Evolutionary conservation across 805 yeast species (phyloP), one percentile per base, ranked within the genome.

Genomic region (Yarrowia hollandica): DNA sequence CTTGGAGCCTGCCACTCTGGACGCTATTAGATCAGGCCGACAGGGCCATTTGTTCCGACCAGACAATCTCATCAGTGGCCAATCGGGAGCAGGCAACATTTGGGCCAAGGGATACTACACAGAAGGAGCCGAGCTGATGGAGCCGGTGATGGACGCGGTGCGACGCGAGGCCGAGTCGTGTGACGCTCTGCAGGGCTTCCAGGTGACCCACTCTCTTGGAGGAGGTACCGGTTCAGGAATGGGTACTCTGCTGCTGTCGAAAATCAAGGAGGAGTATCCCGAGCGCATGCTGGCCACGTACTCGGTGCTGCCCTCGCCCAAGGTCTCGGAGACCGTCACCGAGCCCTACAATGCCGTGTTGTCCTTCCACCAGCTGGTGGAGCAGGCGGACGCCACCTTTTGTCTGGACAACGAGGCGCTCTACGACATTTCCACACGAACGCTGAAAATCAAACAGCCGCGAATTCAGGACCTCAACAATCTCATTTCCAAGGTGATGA

Each of bases 61-160:
- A 28, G 97, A 90, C 71, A 90, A 91, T 75, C 82, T 84, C 68
- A 87, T 90, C 64, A 85, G 84, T 67, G 97, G 97, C 50, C 94
- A 89, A 74, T 84, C 92, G 41, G 89, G 96, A 23, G 97, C 97
- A 2, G 97, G 97, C 66, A 90, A 90, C 72, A 95, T 88, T 66
- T 90, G 97, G 97, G 97, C 97, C 62, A 91, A 90, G 72, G 97
- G 97, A 71, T 95, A 86, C 76, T 90, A 90, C 78, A 90, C 97
- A 39, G 97, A 90, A 74, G 97, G 97, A 67, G 96, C 96, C 3
- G 97, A 90, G 78, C 80, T 90, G 66, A 91, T 90, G 54, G 97
- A 91, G 69, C 83, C 94, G 15, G 96, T 90, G 22, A 75, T 91
- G 80, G 97, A 90, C 66, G 94, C 88, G 31, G 84, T 90, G 54